Evolutionary conservation across 441 rosid species (phyloP).

Genomic region (Sinapis alba): DNA sequence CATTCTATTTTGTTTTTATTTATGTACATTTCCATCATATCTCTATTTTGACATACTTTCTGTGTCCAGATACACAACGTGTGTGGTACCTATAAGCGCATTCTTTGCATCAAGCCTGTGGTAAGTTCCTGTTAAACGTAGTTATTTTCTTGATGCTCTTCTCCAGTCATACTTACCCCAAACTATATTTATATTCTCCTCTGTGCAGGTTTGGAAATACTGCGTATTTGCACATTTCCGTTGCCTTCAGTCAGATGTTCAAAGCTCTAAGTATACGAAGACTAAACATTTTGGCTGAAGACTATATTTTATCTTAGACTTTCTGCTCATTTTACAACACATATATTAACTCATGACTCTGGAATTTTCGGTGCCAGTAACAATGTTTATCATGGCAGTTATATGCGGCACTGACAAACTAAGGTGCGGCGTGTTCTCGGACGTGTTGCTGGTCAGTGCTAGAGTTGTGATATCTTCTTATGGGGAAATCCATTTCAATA

Average conservation of each 20-base stretch:
- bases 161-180: too few relatives aligned
- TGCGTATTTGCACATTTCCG: slow-evolving; percentile 93
- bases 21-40: not conserved
- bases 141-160: too few relatives aligned
- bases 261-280: slow-evolving; percentile 91
- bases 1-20: not conserved
- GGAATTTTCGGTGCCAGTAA: slow-evolving; percentile 89
- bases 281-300: not conserved
- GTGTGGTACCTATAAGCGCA: slow-evolving; percentile 98
- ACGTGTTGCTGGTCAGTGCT: slow-evolving; percentile 99
- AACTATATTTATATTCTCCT: slow-evolving; percentile 11
- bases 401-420: slow-evolving; percentile 91
- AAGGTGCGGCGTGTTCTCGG: slow-evolving; percentile 92
- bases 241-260: slow-evolving; percentile 99
- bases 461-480: slow-evolving; percentile 98
- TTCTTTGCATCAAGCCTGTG: slow-evolving; percentile 99
- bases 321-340: slow-evolving; percentile 25
- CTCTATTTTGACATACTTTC: slow-evolving; percentile 14
- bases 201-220: slow-evolving; percentile 94
- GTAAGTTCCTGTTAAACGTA: slow-evolving; percentile 47
- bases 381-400: slow-evolving; percentile 92
- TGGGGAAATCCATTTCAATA: slow-evolving; percentile 97
- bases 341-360: slow-evolving; percentile 35
- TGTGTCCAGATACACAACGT: slow-evolving; percentile 81
- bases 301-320: not conserved